These are phyloP conservation scores for Pyropia haitanensis DNA, from an alignment of 23 red algal genomes.

Conservation along the genomic window DNA sequence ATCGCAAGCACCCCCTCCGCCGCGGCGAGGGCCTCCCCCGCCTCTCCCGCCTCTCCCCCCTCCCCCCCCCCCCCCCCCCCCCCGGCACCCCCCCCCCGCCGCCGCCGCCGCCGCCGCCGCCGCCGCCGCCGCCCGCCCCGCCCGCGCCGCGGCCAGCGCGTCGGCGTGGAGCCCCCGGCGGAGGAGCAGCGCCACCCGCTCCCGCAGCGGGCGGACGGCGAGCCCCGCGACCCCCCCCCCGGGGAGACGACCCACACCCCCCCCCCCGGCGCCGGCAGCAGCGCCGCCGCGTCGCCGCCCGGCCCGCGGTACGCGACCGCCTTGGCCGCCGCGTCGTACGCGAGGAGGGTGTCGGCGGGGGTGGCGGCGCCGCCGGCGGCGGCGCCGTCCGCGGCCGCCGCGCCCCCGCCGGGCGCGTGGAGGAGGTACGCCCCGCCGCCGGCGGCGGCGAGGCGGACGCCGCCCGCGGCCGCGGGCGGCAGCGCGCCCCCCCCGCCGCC, in stretches of 20 bases:
- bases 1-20: slow-evolving; percentile 24
- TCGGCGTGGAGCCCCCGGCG: slow-evolving; percentile 42
- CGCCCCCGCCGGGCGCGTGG: slow-evolving; percentile 25
- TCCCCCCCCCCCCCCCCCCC: slow-evolving; percentile 19
- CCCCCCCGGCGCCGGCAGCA: slow-evolving; percentile 22
- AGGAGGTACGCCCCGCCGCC: slow-evolving; percentile 41
- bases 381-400: too few species aligned
- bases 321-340: slow-evolving; percentile 68
- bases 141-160: slow-evolving; percentile 37
- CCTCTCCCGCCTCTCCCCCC: background rate
- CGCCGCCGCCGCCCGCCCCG: background rate
- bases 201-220: slow-evolving; percentile 33
- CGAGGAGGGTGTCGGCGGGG: slow-evolving; percentile 16
- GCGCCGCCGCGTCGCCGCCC: slow-evolving; percentile 13
- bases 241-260: slow-evolving; percentile 21
- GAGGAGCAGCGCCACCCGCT: slow-evolving; percentile 45
- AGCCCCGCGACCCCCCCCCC: slow-evolving; percentile 23
- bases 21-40: background rate
- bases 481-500: background rate
- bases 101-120: background rate
- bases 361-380: too few species aligned
- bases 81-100: slow-evolving; percentile 12
- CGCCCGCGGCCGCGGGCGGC: background rate
- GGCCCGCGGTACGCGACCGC: slow-evolving; percentile 65
- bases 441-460: background rate